These are phyloP conservation scores for Gloeopeniophorella convolvens DNA, from an alignment of 768 basidiomycete species.

Conservation along the genomic window DNA sequence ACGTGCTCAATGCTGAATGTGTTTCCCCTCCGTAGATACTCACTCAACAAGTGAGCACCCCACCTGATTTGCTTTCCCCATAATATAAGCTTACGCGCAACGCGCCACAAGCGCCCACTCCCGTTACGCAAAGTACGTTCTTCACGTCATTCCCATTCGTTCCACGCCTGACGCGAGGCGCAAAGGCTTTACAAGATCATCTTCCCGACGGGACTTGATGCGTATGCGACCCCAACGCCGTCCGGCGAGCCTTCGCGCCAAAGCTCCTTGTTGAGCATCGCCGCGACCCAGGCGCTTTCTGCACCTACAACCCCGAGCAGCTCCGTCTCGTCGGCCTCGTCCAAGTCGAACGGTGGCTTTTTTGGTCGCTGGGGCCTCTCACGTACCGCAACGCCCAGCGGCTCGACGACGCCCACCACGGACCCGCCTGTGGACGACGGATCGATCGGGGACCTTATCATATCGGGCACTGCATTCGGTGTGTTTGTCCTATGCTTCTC, in stretches of 20 bases:
- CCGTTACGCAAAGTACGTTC: constrained; percentile 60
- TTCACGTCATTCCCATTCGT: background rate
- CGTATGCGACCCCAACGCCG: constrained; percentile 34
- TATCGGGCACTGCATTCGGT: constrained; percentile 78
- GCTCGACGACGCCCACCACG: constrained; percentile 9
- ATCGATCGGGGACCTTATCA: constrained; percentile 62
- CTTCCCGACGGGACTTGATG: constrained; percentile 55
- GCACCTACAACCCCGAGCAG: constrained; percentile 20
- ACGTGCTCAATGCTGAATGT: constrained; percentile 7
- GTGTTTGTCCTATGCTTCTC: constrained; percentile 17
- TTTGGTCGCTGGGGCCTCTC: constrained; percentile 25
- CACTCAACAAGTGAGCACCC: constrained; percentile 48
- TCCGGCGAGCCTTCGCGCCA: constrained; percentile 33
- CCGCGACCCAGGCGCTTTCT: constrained; percentile 10
- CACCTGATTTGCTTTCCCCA: background rate
- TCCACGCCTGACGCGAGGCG: constrained; percentile 1
- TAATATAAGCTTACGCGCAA: background rate
- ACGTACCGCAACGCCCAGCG: constrained; percentile 21
- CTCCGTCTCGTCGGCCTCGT: background rate
- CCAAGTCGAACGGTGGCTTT: constrained; percentile 21
- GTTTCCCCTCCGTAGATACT: constrained; percentile 29
- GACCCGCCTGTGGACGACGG: constrained; percentile 33
- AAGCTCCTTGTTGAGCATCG: constrained; percentile 24
- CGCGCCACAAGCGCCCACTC: constrained; percentile 49
- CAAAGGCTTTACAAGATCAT: constrained; percentile 57